phyloP scores from a whole-genome alignment of 345 rosid species.

The Noccaea caerulescens region DNA sequence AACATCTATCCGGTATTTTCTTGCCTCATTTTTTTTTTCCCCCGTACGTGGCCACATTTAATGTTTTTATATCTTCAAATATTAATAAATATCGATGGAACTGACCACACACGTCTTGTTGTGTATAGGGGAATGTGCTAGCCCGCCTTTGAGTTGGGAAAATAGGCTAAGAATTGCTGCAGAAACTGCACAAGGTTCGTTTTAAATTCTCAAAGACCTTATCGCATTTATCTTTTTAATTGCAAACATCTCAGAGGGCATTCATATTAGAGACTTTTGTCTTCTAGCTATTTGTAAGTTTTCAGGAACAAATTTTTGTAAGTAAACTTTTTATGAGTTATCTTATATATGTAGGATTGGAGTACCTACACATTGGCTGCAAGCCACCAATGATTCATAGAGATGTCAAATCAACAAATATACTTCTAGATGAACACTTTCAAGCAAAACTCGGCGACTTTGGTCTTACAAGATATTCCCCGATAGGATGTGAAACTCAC shows the following conservation, averaged over 20 bases:
- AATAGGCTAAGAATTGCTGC: background rate
- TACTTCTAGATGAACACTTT: background rate
- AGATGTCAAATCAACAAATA: conserved; percentile 20
- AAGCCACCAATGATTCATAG: conserved; percentile 16
- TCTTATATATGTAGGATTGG: background rate
- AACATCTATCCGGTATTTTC: background rate
- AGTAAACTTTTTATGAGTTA: background rate
- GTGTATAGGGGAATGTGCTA: background rate
- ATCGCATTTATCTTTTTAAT: background rate
- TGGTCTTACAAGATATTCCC: conserved; percentile 18
- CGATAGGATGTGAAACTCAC: conserved; percentile 12
- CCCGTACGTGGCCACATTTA: too few species aligned
- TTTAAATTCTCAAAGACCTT: background rate
- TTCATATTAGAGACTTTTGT: too few species aligned
- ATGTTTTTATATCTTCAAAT: background rate
- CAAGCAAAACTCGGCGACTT: conserved; percentile 21
- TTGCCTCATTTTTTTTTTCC: background rate
- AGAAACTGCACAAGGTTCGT: background rate
- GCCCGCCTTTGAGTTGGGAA: background rate
- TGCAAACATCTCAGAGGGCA: background rate
- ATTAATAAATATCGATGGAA: background rate
- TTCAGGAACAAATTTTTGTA: background rate
- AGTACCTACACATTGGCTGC: conserved; percentile 10
- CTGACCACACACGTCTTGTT: background rate
- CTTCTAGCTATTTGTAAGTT: background rate